Evolutionary conservation across 352 stramenopile genomes (phyloP).

Genomic region (Globisporangium iwayamae): DNA sequence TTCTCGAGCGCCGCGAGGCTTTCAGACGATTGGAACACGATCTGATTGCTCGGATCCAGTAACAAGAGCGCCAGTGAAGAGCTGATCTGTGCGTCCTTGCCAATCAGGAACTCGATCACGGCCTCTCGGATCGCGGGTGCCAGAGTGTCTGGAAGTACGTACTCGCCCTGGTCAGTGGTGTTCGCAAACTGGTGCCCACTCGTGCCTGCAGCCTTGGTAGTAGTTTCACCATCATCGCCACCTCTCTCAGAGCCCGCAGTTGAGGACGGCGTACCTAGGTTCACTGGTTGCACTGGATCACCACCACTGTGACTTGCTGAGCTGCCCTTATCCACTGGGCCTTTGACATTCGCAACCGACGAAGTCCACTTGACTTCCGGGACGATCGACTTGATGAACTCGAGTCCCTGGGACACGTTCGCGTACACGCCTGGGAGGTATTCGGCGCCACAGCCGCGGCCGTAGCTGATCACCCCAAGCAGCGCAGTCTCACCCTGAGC

Average conservation of each 20-base stretch:
- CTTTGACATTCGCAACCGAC: background rate
- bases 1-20: background rate
- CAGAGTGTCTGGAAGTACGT: background rate
- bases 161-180: background rate
- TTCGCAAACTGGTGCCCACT: background rate
- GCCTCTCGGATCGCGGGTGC: background rate
- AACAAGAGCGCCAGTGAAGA: background rate
- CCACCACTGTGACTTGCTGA: background rate
- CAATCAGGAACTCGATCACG: conserved; percentile 5
- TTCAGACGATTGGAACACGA: conserved; percentile 8
- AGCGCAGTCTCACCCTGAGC: conserved; percentile 6
- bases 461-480: conserved; percentile 21
- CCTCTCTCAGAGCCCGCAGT: background rate
- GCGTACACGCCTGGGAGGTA: conserved; percentile 18
- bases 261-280: background rate
- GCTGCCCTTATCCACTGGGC: background rate
- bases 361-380: conserved; percentile 6
- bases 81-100: background rate
- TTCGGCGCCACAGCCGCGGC: conserved; percentile 12
- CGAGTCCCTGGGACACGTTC: conserved; percentile 13
- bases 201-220: background rate
- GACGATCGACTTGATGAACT: conserved; percentile 22
- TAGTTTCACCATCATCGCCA: no score
- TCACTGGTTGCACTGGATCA: background rate
- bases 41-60: background rate